Conservation (phyloP, 2,329 filamentous ascomycete genomes). For the Colletotrichum tabaci region DNA sequence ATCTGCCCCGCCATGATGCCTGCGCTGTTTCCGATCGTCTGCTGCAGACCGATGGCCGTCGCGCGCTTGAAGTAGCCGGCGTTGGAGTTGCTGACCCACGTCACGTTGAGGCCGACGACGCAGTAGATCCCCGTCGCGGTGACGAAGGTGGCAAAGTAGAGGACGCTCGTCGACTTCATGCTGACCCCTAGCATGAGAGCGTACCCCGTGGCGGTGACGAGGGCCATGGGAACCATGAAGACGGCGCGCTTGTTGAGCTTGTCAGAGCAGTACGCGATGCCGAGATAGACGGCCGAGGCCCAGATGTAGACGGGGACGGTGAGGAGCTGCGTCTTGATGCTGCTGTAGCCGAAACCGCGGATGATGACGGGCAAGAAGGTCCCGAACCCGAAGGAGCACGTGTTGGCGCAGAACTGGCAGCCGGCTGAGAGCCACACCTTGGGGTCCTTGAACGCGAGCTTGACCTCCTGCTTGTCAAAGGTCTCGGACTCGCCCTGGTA, state of each 20-base stretch:
- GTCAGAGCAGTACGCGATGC: constrained; percentile 62
- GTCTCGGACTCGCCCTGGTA: constrained; percentile 63
- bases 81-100: constrained; percentile 54
- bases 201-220: constrained; percentile 68
- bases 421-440: constrained; percentile 65
- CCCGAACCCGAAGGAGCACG: constrained; percentile 69
- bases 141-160: constrained; percentile 35
- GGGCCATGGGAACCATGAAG: constrained; percentile 60
- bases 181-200: constrained; percentile 63
- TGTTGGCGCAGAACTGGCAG: constrained; percentile 67
- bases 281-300: constrained; percentile 62
- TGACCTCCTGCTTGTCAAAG: constrained; percentile 66
- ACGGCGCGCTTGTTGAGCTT: constrained; percentile 51
- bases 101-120: constrained; percentile 58
- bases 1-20: constrained; percentile 60
- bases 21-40: constrained; percentile 57
- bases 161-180: constrained; percentile 52
- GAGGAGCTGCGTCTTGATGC: constrained; percentile 66
- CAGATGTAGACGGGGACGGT: constrained; percentile 71
- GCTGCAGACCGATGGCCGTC: constrained; percentile 58
- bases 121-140: constrained; percentile 26
- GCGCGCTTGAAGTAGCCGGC: constrained; percentile 63
- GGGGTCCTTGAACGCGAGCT: constrained; percentile 62
- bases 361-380: constrained; percentile 72
- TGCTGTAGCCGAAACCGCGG: constrained; percentile 64